Evolutionary conservation across 306 rosid species (phyloP), one percentile per base, ranked within the genome.

Genomic region (Betula pendula): DNA sequence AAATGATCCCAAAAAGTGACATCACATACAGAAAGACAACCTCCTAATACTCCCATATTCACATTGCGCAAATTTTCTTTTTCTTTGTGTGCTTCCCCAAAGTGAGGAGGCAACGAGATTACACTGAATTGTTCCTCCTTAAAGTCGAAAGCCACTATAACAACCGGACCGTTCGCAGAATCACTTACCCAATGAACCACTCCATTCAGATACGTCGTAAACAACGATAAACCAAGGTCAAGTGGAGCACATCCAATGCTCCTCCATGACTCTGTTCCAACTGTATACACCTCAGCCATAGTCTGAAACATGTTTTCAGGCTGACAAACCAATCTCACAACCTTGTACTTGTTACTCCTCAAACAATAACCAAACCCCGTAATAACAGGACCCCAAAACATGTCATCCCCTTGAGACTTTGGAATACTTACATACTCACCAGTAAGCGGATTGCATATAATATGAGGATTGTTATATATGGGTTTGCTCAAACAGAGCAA

Each of bases 391-490:
- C 43, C 40, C 19, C 43, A 22, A 16, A n/a, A 6, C 25, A 10
- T 8, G 9, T 20, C 22, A 25, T 48, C 62, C 14, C 0, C 35
- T 55, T 15, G 0, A 1, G 43, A 22, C 15, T 27, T 62, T 0
- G 72, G 72, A 52, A 75, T 14, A 19, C 16, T 63, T 5, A 75
- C 45, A 55, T 11, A 49, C 71, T 75, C 79, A 22, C 79, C 63
- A 7, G 68, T 47, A 49, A 75, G 25, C 4, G 79, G 79, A 63
- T 75, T 75, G 79, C 79, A 63, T 19, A 75, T 59, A 15, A 43
- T 31, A 31, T 10, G 38, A 16, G 77, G 77, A 48, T 73, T 6
- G 40, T 62, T 33, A 24, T 43, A 43, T 27, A 27, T 29, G 52
- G 78, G 8, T 1, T 53, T 42, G 19, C 35, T 31, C n/a, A 63